A percentile compares a stretch with the other conserved stretches of the same genome.
These are phyloP conservation scores for Hemisphaericaspora lyxosophila DNA, from an alignment of 1,139 yeast genomes.

Conservation along the genomic window DNA sequence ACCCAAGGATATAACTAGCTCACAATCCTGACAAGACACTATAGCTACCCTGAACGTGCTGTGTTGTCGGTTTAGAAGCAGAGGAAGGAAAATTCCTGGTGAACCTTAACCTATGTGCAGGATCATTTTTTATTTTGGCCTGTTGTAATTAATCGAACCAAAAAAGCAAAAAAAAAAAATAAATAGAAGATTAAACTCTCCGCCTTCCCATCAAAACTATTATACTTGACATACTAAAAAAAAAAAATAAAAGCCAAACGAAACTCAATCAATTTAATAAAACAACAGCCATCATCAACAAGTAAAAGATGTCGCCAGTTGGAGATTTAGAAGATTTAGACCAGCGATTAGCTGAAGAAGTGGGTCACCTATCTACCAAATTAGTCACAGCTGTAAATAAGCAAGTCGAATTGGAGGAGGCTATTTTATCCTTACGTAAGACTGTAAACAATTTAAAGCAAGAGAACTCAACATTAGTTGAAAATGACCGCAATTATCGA, in stretches of 20 bases:
- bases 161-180: too few species aligned
- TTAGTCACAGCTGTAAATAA: slow-evolving; percentile 61
- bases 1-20: too few species aligned
- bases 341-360: slow-evolving; percentile 52
- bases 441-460: slow-evolving; percentile 29
- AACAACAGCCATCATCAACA: not conserved
- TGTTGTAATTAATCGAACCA: too few species aligned
- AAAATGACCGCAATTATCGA: slow-evolving; percentile 28
- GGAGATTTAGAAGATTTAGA: slow-evolving; percentile 15
- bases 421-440: slow-evolving; percentile 31
- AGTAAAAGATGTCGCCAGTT: not conserved
- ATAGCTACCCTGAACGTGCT: too few species aligned
- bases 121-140: too few species aligned
- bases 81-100: too few species aligned
- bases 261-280: not conserved
- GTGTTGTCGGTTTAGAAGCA: too few species aligned
- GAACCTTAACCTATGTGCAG: too few species aligned
- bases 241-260: not conserved
- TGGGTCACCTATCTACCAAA: slow-evolving; percentile 57
- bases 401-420: slow-evolving; percentile 54
- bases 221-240: too few species aligned
- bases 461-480: slow-evolving; percentile 18
- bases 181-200: too few species aligned
- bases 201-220: too few species aligned
- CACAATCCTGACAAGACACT: too few species aligned